Evolutionary conservation across 225 moss, liverwort and hornwort species (phyloP).

Genomic region (Polytrichum commune): DNA sequence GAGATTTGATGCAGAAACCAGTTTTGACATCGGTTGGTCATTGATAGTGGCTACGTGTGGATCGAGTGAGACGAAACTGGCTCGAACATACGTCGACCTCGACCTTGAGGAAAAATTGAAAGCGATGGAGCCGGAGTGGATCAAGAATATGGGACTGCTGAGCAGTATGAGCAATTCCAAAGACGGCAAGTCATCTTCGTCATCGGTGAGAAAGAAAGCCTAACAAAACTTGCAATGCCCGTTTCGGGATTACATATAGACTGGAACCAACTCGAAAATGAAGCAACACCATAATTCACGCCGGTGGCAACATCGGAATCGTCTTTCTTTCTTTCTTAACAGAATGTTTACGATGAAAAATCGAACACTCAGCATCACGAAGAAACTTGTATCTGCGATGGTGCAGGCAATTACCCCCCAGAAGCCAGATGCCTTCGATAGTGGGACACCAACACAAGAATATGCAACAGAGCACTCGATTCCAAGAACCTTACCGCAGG

Average conservation of each 20-base stretch:
- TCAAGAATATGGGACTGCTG: constrained; percentile 45
- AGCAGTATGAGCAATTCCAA: constrained; percentile 41
- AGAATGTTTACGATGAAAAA: too few relatives aligned
- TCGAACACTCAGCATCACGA: too few relatives aligned
- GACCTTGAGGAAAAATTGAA: constrained; percentile 35
- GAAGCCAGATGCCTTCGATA: constrained; percentile 24
- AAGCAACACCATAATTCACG: too few relatives aligned
- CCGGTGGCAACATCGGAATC: too few relatives aligned
- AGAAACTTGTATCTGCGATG: too few relatives aligned
- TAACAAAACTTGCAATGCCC: too few relatives aligned
- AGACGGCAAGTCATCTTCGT: constrained; percentile 22
- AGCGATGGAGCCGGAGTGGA: constrained; percentile 45
- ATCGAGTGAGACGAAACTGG: constrained; percentile 33
- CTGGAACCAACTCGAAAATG: too few relatives aligned
- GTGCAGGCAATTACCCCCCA: background rate
- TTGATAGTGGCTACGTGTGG: constrained; percentile 15
- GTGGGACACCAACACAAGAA: constrained; percentile 12
- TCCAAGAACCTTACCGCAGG: background rate
- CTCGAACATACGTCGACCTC: constrained; percentile 28
- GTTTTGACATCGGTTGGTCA: background rate
- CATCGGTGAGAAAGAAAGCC: constrained; percentile 25
- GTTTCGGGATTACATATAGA: too few relatives aligned
- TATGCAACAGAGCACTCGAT: background rate
- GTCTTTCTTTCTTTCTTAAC: too few relatives aligned
- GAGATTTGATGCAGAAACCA: background rate